Evolutionary conservation across 148 eudicot species (phyloP), one percentile per base, ranked within the genome.

Genomic region (Camellia sinensis): DNA sequence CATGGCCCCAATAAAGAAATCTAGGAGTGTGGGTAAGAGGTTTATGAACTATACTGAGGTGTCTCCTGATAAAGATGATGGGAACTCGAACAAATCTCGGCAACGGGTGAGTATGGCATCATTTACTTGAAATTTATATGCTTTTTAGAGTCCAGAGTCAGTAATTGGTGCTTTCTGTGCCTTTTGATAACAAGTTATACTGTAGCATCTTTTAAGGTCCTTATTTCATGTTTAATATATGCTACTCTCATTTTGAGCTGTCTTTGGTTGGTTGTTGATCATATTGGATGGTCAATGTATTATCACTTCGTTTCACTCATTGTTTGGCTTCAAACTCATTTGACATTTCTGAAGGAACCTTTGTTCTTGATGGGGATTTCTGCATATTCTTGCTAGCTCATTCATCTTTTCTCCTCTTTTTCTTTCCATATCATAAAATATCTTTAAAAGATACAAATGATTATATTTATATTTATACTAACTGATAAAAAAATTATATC

Each of bases 1-100:
- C 73, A 88, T 90, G 92, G 91, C 88, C 44, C 89, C 92, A 14
- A 62, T 78, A 21, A 88, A 83, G 56, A 90, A 86, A 56, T 83
- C 86, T 18, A 86, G 82, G 62, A 85, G 84, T 86, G 80, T 80
- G 57, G 85, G 84, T 74, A 82, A 73, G 78, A 86, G 70, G 21
- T 80, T 82, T 71, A 82, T 82, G 0, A 67, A 65, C 60, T 66
- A 22, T 18, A 71, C 72, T 60, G 85, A 88, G 66, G 45, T 72
- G n/a, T 83, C 88, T 78, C 82, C 85, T 1, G 3, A 8, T 40
- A 85, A 82, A 53, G 82, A 68, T 56, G 40, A 67, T 12, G 82
- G 73, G 9, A 83, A 74, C 75, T 77, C 77, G 17, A 82, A 85
- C 1, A 88, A 86, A 82, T 73, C 79, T 12, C 78, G 81, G 79